Evolutionary conservation across 208 protist genomes (phyloP).

Genomic region (Wallacemonas sp.): DNA sequence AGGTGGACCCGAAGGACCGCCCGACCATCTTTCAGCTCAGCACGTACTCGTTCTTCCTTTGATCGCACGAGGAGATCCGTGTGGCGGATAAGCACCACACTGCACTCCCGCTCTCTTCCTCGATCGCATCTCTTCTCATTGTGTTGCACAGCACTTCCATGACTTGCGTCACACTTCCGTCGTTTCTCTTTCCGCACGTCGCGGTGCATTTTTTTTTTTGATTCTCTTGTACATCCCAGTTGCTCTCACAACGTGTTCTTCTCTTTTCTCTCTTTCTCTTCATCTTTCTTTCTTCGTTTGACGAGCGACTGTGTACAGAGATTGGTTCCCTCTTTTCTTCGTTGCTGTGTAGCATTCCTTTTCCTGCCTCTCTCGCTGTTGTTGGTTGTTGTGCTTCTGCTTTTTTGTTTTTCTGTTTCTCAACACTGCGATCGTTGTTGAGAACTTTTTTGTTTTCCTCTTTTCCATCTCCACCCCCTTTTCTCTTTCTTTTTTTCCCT

Average conservation of each 20-base stretch:
- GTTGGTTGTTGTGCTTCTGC: no score
- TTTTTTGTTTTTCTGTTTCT: conserved; percentile 6
- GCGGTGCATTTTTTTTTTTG: no score
- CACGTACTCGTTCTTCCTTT: conserved; percentile 59
- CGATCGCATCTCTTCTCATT: neutral
- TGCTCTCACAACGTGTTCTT: no score
- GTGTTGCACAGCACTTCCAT: neutral
- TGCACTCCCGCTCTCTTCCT: neutral
- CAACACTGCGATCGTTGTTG: neutral
- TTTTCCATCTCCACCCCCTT: neutral
- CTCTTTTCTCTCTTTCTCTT: conserved; percentile 7
- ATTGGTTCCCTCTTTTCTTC: no score
- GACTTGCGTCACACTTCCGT: neutral
- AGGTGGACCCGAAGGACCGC: conserved; percentile 47
- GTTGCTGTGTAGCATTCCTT: neutral
- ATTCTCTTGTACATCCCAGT: no score
- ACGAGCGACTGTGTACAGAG: neutral
- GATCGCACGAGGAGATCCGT: neutral
- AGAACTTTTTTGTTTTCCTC: neutral
- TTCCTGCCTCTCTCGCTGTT: conserved; percentile 6
- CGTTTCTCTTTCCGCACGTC: conserved; percentile 8
- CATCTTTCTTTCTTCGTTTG: conserved; percentile 1
- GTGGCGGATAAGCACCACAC: neutral
- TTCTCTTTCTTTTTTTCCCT: conserved; percentile 16
- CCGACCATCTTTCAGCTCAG: conserved; percentile 58